These are phyloP conservation scores for Cordyceps javanica DNA, from an alignment of 2,329 filamentous ascomycete species.

Conservation along the genomic window DNA sequence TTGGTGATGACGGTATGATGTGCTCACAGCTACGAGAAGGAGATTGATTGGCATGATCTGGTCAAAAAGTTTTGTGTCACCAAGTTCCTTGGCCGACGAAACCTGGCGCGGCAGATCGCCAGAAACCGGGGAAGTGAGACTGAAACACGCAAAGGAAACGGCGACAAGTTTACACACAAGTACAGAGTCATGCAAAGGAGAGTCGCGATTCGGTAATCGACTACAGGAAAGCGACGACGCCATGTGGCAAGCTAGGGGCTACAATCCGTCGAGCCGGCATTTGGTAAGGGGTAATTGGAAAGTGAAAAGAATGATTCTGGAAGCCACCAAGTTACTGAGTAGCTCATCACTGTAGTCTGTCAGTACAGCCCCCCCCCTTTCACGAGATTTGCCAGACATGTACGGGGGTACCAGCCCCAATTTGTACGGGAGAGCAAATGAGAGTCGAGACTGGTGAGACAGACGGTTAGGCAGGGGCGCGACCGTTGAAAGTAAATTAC, in stretches of 20 bases:
- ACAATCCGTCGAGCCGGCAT: not conserved
- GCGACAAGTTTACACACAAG: not conserved
- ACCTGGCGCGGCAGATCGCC: too few species aligned
- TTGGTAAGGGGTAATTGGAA: not conserved
- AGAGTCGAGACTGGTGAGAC: not conserved
- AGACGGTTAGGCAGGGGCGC: not conserved
- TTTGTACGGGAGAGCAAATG: not conserved
- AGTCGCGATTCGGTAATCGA: constrained; percentile 4
- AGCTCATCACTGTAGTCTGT: too few species aligned
- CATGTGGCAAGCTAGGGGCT: not conserved
- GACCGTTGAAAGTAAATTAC: not conserved
- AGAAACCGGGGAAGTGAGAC: not conserved
- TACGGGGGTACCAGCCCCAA: too few species aligned
- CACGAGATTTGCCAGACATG: not conserved
- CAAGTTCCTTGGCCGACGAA: too few species aligned
- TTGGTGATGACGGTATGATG: too few species aligned
- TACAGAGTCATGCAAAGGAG: not conserved
- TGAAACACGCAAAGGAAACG: not conserved
- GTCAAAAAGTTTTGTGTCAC: too few species aligned
- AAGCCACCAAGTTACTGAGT: too few species aligned
- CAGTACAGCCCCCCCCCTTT: not conserved
- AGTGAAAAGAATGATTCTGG: not conserved
- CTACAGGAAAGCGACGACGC: not conserved
- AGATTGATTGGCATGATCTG: too few species aligned
- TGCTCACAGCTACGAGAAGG: too few species aligned